Base-by-base conservation (phyloP, 495 filamentous ascomycete species). In the Lasiosphaeris hirsuta region DNA sequence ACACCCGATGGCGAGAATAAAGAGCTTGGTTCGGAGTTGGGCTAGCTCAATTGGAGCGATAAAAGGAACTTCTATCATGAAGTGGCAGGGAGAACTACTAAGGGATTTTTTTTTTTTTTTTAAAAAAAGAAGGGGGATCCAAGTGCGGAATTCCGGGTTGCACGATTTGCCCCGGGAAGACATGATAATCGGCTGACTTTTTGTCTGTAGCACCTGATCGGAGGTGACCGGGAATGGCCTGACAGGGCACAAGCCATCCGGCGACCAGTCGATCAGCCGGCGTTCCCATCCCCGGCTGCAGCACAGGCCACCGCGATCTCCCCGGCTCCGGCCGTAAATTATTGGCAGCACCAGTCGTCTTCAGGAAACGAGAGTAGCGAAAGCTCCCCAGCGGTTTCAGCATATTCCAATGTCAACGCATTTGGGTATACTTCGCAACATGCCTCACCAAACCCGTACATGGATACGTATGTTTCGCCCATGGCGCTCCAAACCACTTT, bases 391-490 rank as follows among this genome's bases (percentile, higher is more conserved):
- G 33, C 47, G 3, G 40, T 59, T 17, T 58, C 59, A n/a, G 35
- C 50, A 10, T 15, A 35, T 4, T 48, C 56, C 15, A 53, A 13
- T 43, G 23, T 54, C 15, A 41, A 40, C 13, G 17, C 30, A 10
- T 61, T 46, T 34, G 43, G 41, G 7, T 51, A 52, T 36, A 35
- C 40, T n/a, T 44, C 51, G 17, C 51, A 51, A 18, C 53, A 23
- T 14, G 35, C 6, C 35, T 41, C 34, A 10, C 42, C 50, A 11
- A 50, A 51, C 15, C 50, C 50, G 15, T 60, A 49, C n/a, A 35
- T 50, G 23, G 49, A 38, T 23, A 54, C 45, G 10, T 63, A 54
- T 54, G 48, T 63, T 19, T 54, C 61, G 33, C 46, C 60, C 19
- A 35, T 30, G 33, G 10, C 57, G 4, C 5, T 59, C 19, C 50